Base-by-base conservation (phyloP, 2,329 filamentous ascomycete genomes). In the Ophiocordyceps camponoti-floridani region DNA sequence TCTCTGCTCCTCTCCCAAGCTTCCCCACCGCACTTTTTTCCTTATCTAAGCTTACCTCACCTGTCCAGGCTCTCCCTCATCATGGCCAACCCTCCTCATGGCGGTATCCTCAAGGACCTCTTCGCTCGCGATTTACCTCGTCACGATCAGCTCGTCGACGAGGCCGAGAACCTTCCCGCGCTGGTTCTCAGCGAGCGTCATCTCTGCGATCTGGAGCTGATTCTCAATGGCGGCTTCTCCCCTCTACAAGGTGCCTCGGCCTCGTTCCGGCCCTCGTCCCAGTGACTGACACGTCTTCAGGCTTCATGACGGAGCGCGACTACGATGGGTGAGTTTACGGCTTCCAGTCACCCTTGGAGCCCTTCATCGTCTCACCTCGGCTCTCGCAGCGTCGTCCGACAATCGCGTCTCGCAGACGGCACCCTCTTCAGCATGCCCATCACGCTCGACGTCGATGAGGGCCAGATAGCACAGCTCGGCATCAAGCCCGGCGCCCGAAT, bases 391-490 rank as follows among this genome's bases (percentile, higher is more conserved):
- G 91, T 98, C 51, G 88, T 95, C 53, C 79, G 82, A 64, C 77
- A 89, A 55, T 80, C 84, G 69, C 84, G 91, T 56, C 82, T 98
- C 47, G 78, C 78, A 47, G 80, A 86, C 66, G 91, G 91, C 62
- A 80, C 79, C 61, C 82, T 98, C 56, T 96, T 96, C 70, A 84
- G 78, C 65, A 98, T 98, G 68, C 91, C 91, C 57, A 96, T 98
- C 65, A 93, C 84, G 55, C 80, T 98, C 52, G 91, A 98, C 63
- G 70, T 93, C 49, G 77, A 73, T 51, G 71, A 86, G 61, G 66
- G 81, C 58, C 77, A 77, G 47, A 84, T 96, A 59, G 73, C 89
- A 52, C 72, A 79, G 55, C 62, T 82, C 30, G 78, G 77, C 50
- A 72, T 95, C 58, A 84, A 91, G 75, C 58, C 84, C 26, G 87